Base-by-base conservation (phyloP, 768 basidiomycete species). In the Chiua virens region DNA sequence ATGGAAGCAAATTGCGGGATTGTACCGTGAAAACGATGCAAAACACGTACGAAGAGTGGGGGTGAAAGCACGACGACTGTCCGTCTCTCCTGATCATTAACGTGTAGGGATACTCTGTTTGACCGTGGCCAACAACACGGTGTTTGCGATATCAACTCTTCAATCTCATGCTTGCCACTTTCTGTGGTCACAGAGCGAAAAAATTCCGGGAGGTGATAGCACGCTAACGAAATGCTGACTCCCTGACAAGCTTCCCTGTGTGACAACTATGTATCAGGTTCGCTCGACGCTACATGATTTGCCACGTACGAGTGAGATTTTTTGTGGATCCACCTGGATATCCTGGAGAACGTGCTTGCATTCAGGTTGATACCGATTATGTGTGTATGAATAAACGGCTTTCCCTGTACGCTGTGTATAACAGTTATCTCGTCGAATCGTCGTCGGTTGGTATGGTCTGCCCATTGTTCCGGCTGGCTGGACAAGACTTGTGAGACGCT, bases 181-280 rank as follows among this genome's bases (percentile, higher is more conserved):
- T 54, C 48, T n/a, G 42, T 45, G 42, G 53, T 54, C 50, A 54
- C 34, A 44, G 42, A 50, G 61, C 53, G 23, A 40, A 48, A 55
- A n/a, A 67, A 17, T 13, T 64, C 66, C 8, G 57, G 52, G 37
- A 66, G 66, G 28, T 60, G 65, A 65, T 76, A 82, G 44, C 77
- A 79, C 5, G 66, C 74, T 25, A 82, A 58, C 3, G 77, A 77
- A 22, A 80, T 53, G 46, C 79, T 81, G 21, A 75, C 58, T 35
- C 71, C 73, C 15, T 59, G 49, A 27, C 60, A 42, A 21, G 76
- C 45, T 38, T 73, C 62, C 21, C 77, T 76, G 39, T 8, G 9
- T 9, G n/a, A 38, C 3, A 30, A 45, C 11, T 30, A 21, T 8
- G 35, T 8, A 30, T 57, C 30, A 55, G 15, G 27, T 41, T 36